Evolutionary conservation across 1,139 yeast genomes (phyloP), one percentile per base, ranked within the genome.

Genomic region (Suhomyces panamericanus): DNA sequence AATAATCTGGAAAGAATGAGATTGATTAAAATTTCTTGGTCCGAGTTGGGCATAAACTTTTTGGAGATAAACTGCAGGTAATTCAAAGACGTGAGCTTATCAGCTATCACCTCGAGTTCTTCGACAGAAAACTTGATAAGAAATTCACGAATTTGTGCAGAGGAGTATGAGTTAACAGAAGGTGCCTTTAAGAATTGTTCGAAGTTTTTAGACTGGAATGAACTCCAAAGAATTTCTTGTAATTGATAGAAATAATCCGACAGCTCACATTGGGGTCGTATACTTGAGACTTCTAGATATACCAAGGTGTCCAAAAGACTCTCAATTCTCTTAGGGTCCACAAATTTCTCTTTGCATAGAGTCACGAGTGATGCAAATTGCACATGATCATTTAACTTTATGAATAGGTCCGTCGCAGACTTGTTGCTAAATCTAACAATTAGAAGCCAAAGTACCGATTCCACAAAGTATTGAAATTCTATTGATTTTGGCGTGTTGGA

Each of bases 401-500:
- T 10, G 11, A 40, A 40, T 3, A 4, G 8, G 7, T 16, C 28
- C 13, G 17, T 6, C 3, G 15, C 12, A 12, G 13, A 3, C 1
- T 30, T 22, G 14, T 4, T 13, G 24, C 14, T 17, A 2, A 35
- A 6, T 15, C 7, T 14, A 6, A 29, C 24, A 3, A 28, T 40
- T 17, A 30, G 15, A 10, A 40, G 24, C 43, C 39, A 35, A 15
- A 40, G 16, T 1, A 40, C 29, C 3, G 35, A 15, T 16, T 44
- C 48, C 20, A 44, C 42, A 26, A 38, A 44, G n/a, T 22, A 6
- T 20, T 38, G 44, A 22, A 41, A 35, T 3, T 32, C 35, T 16
- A 28, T n/a, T 15, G 34, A 20, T 17, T 38, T 38, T 7, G 32
- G 17, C 9, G 29, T 30, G 3, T 29, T 27, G 6, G 37, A 36